Base-by-base conservation (phyloP, 176 grass and related monocot species). In the Oryza glumipatula region DNA sequence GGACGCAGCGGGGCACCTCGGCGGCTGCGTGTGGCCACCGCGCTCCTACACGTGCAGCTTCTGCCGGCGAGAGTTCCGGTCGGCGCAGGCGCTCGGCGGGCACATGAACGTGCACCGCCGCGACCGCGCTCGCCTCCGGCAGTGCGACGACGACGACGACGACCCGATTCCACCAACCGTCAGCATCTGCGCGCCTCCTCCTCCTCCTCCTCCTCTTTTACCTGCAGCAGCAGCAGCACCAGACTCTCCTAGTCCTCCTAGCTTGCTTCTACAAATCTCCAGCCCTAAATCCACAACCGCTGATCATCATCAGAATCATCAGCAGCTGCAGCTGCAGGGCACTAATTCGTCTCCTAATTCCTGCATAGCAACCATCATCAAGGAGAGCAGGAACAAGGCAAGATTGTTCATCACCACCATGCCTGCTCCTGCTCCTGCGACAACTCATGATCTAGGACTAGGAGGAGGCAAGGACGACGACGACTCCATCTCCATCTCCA, bases 81-180 rank as follows among this genome's bases (percentile, higher is more conserved):
- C 93, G 5, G 91, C 91, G 23, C 91, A 92, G 78, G 91, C 91
- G 22, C 83, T 92, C 52, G 91, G 91, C 39, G 91, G 91, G 24
- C 91, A 92, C 84, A 92, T 92, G 91, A 92, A 92, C 51, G 93
- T 95, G 41, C 93, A 95, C 75, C 93, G 93, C 72, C 88, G 93
- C 67, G 93, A 95, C 70, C 90, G 93, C 10, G 93, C 93, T 73
- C 90, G 88, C 15, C 93, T 95, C 69, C 91, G 89, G 68, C 79
- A 79, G 81, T 92, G 90, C 60, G 67, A 80, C 21, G 76, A 51
- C 39, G 68, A 51, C 39, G 68, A 86, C 11, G 72, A 1, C 26
- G 56, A 16, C 21, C 82, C 32, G 63, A 24, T 71, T 12, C 47
- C 39, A 41, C 38, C 75, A 58, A n/a, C n/a, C 23, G 7, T 21